Percentiles rank a stretch among this genome's conserved stretches.
These are phyloP conservation scores for Zoysia matrella DNA, from an alignment of 202 grass and related monocot species.

Conservation along the genomic window DNA sequence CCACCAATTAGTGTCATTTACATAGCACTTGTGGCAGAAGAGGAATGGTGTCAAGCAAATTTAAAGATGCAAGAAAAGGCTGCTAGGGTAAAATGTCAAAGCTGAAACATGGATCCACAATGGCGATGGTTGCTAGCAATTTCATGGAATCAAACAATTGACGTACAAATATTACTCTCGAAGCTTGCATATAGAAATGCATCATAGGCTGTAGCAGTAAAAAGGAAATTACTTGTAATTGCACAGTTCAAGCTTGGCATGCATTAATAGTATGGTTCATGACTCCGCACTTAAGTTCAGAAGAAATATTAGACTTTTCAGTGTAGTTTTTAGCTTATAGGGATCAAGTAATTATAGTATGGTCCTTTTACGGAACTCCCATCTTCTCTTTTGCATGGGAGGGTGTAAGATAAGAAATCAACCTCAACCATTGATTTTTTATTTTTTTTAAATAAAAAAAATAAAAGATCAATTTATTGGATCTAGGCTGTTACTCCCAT, in stretches of 20 bases:
- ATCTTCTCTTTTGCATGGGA: too few relatives aligned
- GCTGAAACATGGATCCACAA: background rate
- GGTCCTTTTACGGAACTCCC: too few relatives aligned
- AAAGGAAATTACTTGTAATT: conserved; percentile 4
- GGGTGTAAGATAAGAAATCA: too few relatives aligned
- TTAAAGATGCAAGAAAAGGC: background rate
- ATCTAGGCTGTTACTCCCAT: too few relatives aligned
- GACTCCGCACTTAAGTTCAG: background rate
- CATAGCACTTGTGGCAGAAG: conserved; percentile 1
- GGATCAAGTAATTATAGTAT: background rate
- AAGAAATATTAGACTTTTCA: background rate
- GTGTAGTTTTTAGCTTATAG: background rate
- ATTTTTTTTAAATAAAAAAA: too few relatives aligned
- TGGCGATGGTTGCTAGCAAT: background rate
- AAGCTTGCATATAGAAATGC: background rate
- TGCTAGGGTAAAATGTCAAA: conserved; percentile 1
- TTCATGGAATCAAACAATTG: background rate
- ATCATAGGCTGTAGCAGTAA: background rate
- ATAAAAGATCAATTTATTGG: too few relatives aligned
- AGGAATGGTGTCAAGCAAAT: conserved; percentile 12
- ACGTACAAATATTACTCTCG: background rate
- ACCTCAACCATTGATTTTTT: too few relatives aligned
- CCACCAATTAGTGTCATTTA: background rate
- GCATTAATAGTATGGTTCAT: background rate
- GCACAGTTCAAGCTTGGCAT: background rate